These are phyloP conservation scores for Stephania cephalantha DNA, from an alignment of 164 flowering plant genomes.

Conservation along the genomic window DNA sequence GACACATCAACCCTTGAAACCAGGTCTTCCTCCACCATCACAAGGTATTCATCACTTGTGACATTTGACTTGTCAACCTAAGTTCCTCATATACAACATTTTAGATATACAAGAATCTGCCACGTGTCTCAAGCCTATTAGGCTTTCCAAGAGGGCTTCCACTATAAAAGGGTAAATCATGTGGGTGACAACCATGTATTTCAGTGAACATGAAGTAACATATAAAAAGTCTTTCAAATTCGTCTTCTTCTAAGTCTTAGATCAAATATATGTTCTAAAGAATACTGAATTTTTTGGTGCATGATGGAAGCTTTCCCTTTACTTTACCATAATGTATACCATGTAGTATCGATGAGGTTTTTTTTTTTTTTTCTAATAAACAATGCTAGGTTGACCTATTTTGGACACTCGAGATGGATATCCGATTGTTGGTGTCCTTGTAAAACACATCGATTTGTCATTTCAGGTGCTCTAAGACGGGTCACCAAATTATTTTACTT, in stretches of 20 bases:
- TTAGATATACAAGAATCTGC: conserved; percentile 13
- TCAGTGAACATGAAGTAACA: not conserved
- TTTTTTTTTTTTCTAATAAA: no score
- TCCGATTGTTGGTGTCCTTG: no score
- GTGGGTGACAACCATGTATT: conserved; percentile 23
- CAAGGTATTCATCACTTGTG: not conserved
- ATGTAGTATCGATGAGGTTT: no score
- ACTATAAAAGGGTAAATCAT: conserved; percentile 16
- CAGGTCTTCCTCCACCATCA: conserved; percentile 17
- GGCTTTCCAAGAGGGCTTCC: conserved; percentile 3
- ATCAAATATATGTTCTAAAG: not conserved
- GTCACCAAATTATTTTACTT: no score
- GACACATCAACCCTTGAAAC: conserved; percentile 22
- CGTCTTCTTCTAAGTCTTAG: not conserved
- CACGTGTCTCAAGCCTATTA: conserved; percentile 18
- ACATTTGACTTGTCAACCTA: conserved; percentile 13
- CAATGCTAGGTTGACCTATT: no score
- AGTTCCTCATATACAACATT: not conserved
- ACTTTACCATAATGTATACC: not conserved
- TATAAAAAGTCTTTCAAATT: not conserved
- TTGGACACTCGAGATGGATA: no score
- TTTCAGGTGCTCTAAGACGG: no score
- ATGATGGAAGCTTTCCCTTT: not conserved
- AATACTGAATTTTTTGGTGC: not conserved
- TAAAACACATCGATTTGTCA: no score